These are phyloP conservation scores for Bryopsis sp. DNA, from an alignment of 139 green algal genomes.

Conservation along the genomic window DNA sequence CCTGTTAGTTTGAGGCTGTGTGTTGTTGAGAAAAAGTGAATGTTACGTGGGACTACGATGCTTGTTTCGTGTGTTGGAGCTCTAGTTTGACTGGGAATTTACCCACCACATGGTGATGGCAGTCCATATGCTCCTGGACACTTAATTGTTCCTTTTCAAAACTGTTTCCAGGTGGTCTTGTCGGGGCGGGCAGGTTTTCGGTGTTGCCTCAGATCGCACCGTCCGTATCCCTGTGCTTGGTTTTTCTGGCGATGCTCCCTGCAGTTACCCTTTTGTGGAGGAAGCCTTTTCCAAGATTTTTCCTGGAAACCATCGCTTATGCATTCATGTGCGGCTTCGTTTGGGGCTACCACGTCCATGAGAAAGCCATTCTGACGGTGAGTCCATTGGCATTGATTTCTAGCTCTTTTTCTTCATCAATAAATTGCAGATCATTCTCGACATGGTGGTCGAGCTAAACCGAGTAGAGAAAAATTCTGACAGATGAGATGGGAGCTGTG, in stretches of 20 bases:
- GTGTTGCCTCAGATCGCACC: constrained; percentile 35
- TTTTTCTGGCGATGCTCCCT: constrained; percentile 57
- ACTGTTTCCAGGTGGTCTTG: constrained; percentile 11
- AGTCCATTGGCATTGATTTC: not conserved
- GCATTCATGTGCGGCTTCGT: constrained; percentile 67
- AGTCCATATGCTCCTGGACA: too few species aligned
- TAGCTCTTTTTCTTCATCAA: not conserved
- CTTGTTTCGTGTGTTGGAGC: too few species aligned
- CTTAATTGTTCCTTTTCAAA: too few species aligned
- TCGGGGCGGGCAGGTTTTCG: not conserved
- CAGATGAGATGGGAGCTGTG: too few species aligned
- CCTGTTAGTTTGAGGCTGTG: too few species aligned
- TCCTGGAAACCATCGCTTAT: constrained; percentile 38
- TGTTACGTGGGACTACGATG: too few species aligned
- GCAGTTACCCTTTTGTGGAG: constrained; percentile 43
- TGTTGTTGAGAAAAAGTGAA: too few species aligned
- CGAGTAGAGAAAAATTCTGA: too few species aligned
- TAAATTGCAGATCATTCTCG: too few species aligned
- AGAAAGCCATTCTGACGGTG: constrained; percentile 85
- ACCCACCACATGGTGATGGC: too few species aligned
- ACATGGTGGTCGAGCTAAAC: too few species aligned
- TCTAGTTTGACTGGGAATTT: too few species aligned
- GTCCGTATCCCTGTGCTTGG: constrained; percentile 25
- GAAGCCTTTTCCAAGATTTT: constrained; percentile 22
- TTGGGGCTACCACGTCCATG: constrained; percentile 92